Evolutionary conservation across 768 basidiomycete genomes (phyloP).

Genomic region (Mycena chlorophos): DNA sequence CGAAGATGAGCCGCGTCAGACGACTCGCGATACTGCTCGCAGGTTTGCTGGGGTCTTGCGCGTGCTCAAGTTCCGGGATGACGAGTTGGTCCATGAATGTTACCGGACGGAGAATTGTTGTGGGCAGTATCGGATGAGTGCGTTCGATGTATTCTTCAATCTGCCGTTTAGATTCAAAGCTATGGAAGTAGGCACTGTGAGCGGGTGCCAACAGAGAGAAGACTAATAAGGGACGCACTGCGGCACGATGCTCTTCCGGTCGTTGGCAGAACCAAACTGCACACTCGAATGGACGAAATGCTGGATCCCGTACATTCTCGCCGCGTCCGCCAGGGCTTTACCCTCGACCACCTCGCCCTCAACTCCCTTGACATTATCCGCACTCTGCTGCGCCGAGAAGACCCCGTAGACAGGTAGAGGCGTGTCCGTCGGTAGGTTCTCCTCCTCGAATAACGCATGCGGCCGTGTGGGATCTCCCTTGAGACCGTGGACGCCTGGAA

Average conservation of each 20-base stretch:
- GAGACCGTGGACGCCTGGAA: slow-evolving; percentile 11
- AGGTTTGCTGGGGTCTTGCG: background rate
- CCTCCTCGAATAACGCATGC: slow-evolving; percentile 7
- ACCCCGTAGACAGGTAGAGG: slow-evolving; percentile 11
- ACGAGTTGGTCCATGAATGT: slow-evolving; percentile 19
- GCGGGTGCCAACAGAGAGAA: background rate
- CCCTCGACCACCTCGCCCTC: slow-evolving; percentile 6
- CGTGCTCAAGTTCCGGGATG: background rate
- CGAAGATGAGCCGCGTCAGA: slow-evolving; percentile 5
- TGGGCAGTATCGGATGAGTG: slow-evolving; percentile 2
- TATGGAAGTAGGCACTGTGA: background rate
- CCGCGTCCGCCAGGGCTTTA: slow-evolving; percentile 15
- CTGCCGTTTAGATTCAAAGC: slow-evolving; percentile 17
- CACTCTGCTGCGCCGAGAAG: slow-evolving; percentile 19
- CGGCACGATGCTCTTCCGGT: slow-evolving; percentile 7
- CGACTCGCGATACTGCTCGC: background rate
- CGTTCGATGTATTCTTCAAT: slow-evolving; percentile 8
- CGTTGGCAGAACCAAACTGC: slow-evolving; percentile 6
- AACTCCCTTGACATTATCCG: slow-evolving; percentile 14
- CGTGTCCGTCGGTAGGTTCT: background rate
- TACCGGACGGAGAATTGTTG: slow-evolving; percentile 16
- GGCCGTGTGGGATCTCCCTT: slow-evolving; percentile 12
- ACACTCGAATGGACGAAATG: slow-evolving; percentile 19
- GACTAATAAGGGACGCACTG: slow-evolving; percentile 1
- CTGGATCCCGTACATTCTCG: slow-evolving; percentile 14